Base-by-base conservation (phyloP, 2,329 filamentous ascomycete genomes). In the Didymosphaeria variabile region DNA sequence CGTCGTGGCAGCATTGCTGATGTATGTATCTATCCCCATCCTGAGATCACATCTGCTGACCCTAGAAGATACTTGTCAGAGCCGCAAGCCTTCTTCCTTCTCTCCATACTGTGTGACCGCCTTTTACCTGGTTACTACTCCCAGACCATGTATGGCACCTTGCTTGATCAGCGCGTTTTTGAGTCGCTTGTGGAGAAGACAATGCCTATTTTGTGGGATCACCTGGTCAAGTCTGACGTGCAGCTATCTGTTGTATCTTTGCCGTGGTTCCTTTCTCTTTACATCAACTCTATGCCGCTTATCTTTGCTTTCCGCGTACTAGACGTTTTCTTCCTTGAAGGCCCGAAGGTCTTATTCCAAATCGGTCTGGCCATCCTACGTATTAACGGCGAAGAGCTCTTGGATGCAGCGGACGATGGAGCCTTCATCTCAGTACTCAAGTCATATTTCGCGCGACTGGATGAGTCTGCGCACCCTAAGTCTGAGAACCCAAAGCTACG, bases 221-320 rank as follows among this genome's bases (percentile, higher is more conserved):
- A 99, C 73, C 87, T 99, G n/a, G 91, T 94, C 67, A 97, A 95
- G 80, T 95, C 91, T 61, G 95, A 99, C 73, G 93, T 99, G 23
- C 96, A 99, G 78, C 87, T 99, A 21, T 98, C 95, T 0, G 95
- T 99, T 36, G 95, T 98, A 17, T 98, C 94, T 10, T 85, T 99
- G 46, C 95, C 95, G 3, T 99, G 95, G 95, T 99, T 99, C 77
- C 85, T 99, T 58, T 98, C 94, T 5, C 85, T 99, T 19, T 99
- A 98, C 80, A 96, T 99, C 84, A 99, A 99, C 85, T 98, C 94
- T 1, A 99, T 99, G 95, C 95, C 95, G 5, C 84, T 99, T 17
- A 93, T 98, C 1, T 99, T 98, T 79, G 95, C 95, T 49, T 99
- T 98, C 79, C 88, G 95, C 58, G 95, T 99, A 52, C 81, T 99